Evolutionary conservation across 2,329 filamentous ascomycete genomes (phyloP).

Genomic region (Cytospora schulzeri): DNA sequence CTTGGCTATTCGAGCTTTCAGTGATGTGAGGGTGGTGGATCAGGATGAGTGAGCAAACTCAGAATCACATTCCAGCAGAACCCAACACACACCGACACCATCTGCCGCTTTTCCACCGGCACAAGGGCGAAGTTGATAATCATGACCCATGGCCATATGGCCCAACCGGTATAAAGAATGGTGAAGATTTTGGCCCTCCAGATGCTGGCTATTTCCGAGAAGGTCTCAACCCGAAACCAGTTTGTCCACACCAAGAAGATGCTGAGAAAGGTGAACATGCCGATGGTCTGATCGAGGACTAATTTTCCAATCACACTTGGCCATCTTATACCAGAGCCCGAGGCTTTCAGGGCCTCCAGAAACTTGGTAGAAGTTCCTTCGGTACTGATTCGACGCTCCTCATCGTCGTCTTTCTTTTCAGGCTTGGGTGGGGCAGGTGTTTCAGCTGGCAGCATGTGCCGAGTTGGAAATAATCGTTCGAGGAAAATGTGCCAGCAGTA

Average conservation of each 20-base stretch:
- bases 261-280: conserved; percentile 30
- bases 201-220: conserved; percentile 28
- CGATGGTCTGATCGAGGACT: conserved; percentile 33
- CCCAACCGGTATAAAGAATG: conserved; percentile 32
- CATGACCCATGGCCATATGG: conserved; percentile 33
- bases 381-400: conserved; percentile 26
- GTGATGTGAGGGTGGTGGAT: conserved; percentile 23
- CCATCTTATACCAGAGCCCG: conserved; percentile 29
- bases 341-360: conserved; percentile 16
- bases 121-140: conserved; percentile 33
- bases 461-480: conserved; percentile 32
- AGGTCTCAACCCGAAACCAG: conserved; percentile 29
- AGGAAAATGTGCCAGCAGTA: conserved; percentile 33
- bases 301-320: conserved; percentile 31
- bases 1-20: not conserved
- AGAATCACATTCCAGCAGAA: conserved; percentile 35
- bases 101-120: conserved; percentile 32
- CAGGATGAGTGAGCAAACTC: conserved; percentile 27
- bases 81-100: conserved; percentile 33
- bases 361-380: conserved; percentile 25
- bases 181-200: conserved; percentile 30
- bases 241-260: conserved; percentile 34
- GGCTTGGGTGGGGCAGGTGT: conserved; percentile 16
- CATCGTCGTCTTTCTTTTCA: conserved; percentile 29
- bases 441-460: conserved; percentile 10